phyloP scores from a whole-genome alignment of 2,329 filamentous ascomycete genomes.

The Colletotrichum sp. region DNA sequence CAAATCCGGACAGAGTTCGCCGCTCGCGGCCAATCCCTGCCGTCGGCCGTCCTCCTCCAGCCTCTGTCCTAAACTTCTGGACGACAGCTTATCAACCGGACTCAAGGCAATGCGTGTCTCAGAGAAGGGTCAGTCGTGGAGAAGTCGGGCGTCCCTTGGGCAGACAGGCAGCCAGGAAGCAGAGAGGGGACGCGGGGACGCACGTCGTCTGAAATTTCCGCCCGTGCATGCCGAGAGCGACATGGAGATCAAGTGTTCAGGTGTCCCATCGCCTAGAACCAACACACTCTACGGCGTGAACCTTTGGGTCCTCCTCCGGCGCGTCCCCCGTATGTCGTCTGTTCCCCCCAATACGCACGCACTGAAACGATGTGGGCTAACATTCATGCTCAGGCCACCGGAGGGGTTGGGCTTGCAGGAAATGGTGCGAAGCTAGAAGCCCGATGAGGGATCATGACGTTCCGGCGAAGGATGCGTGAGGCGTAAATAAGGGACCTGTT shows the following conservation, averaged over 20 bases:
- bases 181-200: not conserved
- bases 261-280: not conserved
- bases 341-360: slow-evolving; percentile 8
- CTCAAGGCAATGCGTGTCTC: slow-evolving; percentile 14
- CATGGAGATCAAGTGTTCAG: not conserved
- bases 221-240: not conserved
- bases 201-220: slow-evolving; percentile 7
- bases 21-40: not conserved
- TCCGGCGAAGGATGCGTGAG: not conserved
- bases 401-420: slow-evolving; percentile 4
- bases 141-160: not conserved
- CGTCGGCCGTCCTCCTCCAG: not conserved
- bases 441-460: not conserved
- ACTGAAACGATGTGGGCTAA: slow-evolving; percentile 15
- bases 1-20: slow-evolving; percentile 14
- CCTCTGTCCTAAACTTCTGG: not conserved
- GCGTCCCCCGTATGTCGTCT: not conserved
- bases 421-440: not conserved
- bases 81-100: slow-evolving; percentile 15
- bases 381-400: slow-evolving; percentile 13
- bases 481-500: slow-evolving; percentile 16
- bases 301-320: not conserved
- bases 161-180: not conserved
- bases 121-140: not conserved
- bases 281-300: not conserved